These are phyloP conservation scores for Mucor circinelloides DNA, from an alignment of 371 early-diverging fungal genomes.

Conservation along the genomic window DNA sequence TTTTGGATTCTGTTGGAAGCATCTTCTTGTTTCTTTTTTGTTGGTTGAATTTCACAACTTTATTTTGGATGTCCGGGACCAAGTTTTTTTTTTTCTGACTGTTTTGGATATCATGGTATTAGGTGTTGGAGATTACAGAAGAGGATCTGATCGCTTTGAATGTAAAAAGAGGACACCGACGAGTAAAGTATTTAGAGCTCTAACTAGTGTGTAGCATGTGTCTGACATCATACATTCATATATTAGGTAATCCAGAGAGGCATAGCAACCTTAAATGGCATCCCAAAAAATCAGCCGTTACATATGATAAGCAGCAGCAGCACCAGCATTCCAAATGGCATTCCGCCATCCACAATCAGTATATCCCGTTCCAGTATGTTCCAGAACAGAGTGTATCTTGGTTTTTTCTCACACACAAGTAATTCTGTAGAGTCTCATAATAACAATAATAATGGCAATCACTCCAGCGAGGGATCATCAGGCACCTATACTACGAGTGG, in stretches of 20 bases:
- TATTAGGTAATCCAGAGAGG: conserved; percentile 48
- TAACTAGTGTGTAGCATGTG: neutral
- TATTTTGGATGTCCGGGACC: neutral
- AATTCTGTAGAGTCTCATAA: neutral
- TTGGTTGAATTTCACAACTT: neutral
- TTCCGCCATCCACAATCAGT: neutral
- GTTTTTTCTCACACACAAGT: neutral
- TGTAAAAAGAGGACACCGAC: conserved; percentile 54
- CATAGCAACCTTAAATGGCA: conserved; percentile 40
- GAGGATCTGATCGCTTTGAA: conserved; percentile 47
- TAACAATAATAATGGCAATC: neutral
- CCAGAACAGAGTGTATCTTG: neutral
- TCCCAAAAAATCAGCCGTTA: conserved; percentile 32
- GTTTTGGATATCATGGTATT: neutral
- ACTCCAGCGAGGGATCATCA: conserved; percentile 18
- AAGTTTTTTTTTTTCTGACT: neutral
- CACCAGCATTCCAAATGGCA: neutral
- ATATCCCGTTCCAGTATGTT: conserved; percentile 1
- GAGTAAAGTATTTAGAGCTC: conserved; percentile 29
- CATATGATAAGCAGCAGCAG: neutral
- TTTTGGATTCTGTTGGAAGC: neutral
- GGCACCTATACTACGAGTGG: conserved; percentile 18
- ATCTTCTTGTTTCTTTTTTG: neutral
- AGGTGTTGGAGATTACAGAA: conserved; percentile 54
- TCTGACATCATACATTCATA: neutral